phyloP scores from a whole-genome alignment of 2,329 filamentous ascomycete species.

The Dactylellina leptospora region DNA sequence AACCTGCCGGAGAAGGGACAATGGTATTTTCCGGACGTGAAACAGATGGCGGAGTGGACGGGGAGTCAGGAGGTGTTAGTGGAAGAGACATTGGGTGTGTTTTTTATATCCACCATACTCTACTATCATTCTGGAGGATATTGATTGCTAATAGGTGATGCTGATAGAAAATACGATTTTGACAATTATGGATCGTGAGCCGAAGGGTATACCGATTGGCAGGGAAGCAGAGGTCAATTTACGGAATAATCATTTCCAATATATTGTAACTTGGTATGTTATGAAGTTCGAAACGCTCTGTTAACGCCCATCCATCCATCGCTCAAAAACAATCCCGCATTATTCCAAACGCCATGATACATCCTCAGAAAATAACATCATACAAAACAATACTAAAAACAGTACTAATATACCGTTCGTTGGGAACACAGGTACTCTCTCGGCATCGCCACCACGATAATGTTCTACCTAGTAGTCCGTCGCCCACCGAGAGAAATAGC shows the following conservation, averaged over 20 bases:
- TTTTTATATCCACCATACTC: constrained; percentile 47
- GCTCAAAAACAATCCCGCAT: background rate
- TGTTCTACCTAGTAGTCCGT: constrained; percentile 94
- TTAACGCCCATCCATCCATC: constrained; percentile 12
- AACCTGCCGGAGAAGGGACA: constrained; percentile 83
- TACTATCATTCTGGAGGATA: background rate
- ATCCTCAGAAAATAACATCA: too few relatives aligned
- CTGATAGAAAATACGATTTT: constrained; percentile 17
- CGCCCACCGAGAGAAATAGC: constrained; percentile 79
- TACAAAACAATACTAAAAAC: too few relatives aligned
- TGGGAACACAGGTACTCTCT: constrained; percentile 79
- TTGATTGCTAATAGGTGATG: constrained; percentile 5
- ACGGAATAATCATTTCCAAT: constrained; percentile 95
- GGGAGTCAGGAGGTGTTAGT: constrained; percentile 92
- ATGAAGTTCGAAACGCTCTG: constrained; percentile 23
- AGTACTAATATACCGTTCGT: too few relatives aligned
- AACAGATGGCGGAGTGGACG: constrained; percentile 84
- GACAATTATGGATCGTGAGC: constrained; percentile 70
- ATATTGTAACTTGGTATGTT: constrained; percentile 96
- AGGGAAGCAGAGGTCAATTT: constrained; percentile 88
- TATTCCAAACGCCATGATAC: constrained; percentile 27
- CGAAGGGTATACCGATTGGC: constrained; percentile 87
- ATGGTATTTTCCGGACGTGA: constrained; percentile 95
- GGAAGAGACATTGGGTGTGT: constrained; percentile 88
- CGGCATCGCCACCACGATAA: constrained; percentile 83